A percentile compares a stretch with the other conserved stretches of the same genome.
Evolutionary conservation across 179 eudicot species (phyloP).

Genomic region (Corrigiola litoralis): DNA sequence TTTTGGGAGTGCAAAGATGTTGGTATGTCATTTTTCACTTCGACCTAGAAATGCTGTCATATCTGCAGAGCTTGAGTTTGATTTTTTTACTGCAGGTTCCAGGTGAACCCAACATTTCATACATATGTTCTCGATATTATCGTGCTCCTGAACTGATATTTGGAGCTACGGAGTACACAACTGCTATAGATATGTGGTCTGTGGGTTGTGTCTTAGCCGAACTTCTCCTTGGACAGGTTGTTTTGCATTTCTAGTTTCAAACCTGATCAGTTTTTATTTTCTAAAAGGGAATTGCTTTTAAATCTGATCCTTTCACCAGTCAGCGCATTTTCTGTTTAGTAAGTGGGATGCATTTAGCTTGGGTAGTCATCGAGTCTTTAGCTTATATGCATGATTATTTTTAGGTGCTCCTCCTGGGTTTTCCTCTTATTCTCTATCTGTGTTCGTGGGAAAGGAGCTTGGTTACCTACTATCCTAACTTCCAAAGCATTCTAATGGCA

Average conservation of each 20-base stretch:
- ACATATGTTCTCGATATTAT: conserved; percentile 85
- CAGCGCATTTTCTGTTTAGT: no score
- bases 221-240: conserved; percentile 73
- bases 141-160: conserved; percentile 91
- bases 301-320: no score
- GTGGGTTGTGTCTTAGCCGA: conserved; percentile 87
- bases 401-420: no score
- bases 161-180: conserved; percentile 85
- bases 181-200: conserved; percentile 93
- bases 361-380: no score
- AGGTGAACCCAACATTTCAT: conserved; percentile 88
- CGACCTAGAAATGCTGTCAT: not conserved
- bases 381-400: no score
- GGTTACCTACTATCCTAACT: no score
- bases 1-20: conserved; percentile 92
- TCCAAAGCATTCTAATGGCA: no score
- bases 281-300: no score
- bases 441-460: no score
- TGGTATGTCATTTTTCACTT: conserved; percentile 45
- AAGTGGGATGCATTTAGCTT: no score
- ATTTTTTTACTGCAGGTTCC: conserved; percentile 48
- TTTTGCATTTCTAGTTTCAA: not conserved
- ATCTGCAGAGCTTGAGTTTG: conserved; percentile 6
- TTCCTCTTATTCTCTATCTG: no score
- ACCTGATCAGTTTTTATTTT: no score